Base-by-base conservation (phyloP, 805 yeast genomes). In the Dipodascopsis tothii region DNA sequence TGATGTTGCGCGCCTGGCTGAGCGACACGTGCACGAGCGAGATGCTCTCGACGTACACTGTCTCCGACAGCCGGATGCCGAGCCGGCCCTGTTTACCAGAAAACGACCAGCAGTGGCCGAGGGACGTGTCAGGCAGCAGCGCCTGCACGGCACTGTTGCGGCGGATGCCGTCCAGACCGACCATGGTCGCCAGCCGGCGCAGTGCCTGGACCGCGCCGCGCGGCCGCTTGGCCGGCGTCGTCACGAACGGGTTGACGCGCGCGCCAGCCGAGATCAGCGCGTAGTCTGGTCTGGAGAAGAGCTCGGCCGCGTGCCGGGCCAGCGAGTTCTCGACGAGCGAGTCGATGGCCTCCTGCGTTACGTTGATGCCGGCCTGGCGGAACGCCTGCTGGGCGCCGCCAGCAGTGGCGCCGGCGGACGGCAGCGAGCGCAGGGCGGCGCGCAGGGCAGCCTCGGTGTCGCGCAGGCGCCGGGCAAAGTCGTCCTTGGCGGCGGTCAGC, bases 71-170 rank as follows among this genome's bases (percentile, higher is more conserved):
- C 14, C 39, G 34, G 23, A 62, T 45, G 1, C 58, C 64, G 19
- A 62, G 45, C 3, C 32, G 41, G 11, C 66, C 66, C 6, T 39
- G 21, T 6, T 43, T 34, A 2, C 66, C 66, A 5, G 50, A 41
- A 39, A 62, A 58, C 18, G 65, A 60, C 66, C 66, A 62, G 50
- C 66, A 62, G 21, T 44, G 45, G 2, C 62, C 65, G 4, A 48
- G 42, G n/a, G 52, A 43, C 5, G 46, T 34, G 6, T 52, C 56
- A 1, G 49, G 36, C 7, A 36, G 30, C 9, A 60, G 50, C 7
- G 57, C 59, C 17, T 44, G 48, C 22, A 39, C 54, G 3, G 56
- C 52, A 3, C 40, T 21, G 35, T 50, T 34, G 2, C 50, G 7
- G 14, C 16, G 36, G 18, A 16, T 9, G 16, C 36, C 19, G 36